Conservation (phyloP, 2,329 filamentous ascomycete genomes). For the Seiridium unicorne region DNA sequence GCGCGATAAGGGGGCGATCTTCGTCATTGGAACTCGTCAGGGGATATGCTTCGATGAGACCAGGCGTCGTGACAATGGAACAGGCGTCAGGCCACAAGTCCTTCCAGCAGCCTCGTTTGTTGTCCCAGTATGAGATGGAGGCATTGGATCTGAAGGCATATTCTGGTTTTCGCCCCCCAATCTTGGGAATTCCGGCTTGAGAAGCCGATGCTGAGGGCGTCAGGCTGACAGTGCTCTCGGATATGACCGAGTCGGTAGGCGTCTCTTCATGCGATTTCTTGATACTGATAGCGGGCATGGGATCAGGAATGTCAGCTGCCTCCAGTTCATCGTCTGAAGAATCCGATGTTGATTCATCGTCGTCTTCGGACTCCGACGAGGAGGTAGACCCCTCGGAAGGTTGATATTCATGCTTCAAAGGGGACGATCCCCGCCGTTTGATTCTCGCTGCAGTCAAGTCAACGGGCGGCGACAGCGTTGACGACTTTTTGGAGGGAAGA, state of each 20-base stretch:
- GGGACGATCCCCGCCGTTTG: conserved; percentile 80
- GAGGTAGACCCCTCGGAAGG: conserved; percentile 65
- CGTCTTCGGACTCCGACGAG: conserved; percentile 39
- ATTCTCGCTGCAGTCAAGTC: conserved; percentile 44
- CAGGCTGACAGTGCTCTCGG: conserved; percentile 54
- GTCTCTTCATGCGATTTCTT: conserved; percentile 30
- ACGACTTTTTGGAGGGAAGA: conserved; percentile 36
- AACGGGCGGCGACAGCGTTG: conserved; percentile 42
- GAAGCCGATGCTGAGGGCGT: conserved; percentile 81
- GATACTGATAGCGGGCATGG: conserved; percentile 58
- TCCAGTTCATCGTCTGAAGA: conserved; percentile 58
- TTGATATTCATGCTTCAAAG: conserved; percentile 94
- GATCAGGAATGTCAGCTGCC: conserved; percentile 58
- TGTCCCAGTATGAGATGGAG: conserved; percentile 61
- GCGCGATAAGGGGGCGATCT: conserved; percentile 55
- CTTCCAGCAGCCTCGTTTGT: conserved; percentile 59
- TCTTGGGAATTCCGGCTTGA: conserved; percentile 59
- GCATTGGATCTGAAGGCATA: conserved; percentile 48
- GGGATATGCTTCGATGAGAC: conserved; percentile 57
- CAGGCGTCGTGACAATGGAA: conserved; percentile 55
- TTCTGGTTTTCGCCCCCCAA: conserved; percentile 39
- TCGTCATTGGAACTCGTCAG: conserved; percentile 35
- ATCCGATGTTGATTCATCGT: conserved; percentile 43
- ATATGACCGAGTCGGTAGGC: conserved; percentile 38
- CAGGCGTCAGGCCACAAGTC: conserved; percentile 52